phyloP scores from a whole-genome alignment of 75 land plant species.

The Selaginella moellendorffii region DNA sequence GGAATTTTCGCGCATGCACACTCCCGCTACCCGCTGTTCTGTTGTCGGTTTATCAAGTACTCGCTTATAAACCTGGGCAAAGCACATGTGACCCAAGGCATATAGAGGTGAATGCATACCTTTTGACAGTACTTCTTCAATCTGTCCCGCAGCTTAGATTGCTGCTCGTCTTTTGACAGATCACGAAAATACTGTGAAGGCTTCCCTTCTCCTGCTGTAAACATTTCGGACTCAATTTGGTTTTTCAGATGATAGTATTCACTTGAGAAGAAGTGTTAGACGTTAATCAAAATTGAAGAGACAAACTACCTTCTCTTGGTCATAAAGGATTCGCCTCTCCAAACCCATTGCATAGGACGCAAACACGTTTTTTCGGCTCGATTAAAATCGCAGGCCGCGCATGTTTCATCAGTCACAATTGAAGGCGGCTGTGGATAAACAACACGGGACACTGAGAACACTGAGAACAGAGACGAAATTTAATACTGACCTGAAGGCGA shows the following conservation, averaged over 20 bases:
- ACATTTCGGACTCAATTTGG: conserved; percentile 81
- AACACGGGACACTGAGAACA: too few species aligned
- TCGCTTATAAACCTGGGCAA: conserved; percentile 72
- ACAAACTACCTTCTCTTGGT: conserved; percentile 73
- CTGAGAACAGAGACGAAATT: too few species aligned
- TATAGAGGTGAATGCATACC: conserved; percentile 24
- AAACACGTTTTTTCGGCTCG: conserved; percentile 95
- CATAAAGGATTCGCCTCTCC: conserved; percentile 89
- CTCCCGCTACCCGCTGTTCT: conserved; percentile 77
- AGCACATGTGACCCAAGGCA: not conserved
- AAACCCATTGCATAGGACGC: conserved; percentile 97
- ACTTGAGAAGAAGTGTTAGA: conserved; percentile 4
- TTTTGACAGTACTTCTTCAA: conserved; percentile 94
- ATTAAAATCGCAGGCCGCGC: conserved; percentile 99
- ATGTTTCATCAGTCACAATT: conserved; percentile 89
- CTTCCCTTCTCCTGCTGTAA: conserved; percentile 41
- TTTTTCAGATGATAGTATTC: conserved; percentile 87
- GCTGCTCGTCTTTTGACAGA: conserved; percentile 73
- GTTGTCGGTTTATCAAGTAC: conserved; percentile 90
- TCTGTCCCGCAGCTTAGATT: conserved; percentile 75
- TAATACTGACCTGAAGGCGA: conserved; percentile 73
- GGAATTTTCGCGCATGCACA: conserved; percentile 98
- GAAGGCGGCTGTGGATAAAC: conserved; percentile 71
- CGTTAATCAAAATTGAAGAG: not conserved
- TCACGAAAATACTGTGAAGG: conserved; percentile 57